Evolutionary conservation across 495 filamentous ascomycete species (phyloP).

Genomic region (Aspergillus bridgeri): DNA sequence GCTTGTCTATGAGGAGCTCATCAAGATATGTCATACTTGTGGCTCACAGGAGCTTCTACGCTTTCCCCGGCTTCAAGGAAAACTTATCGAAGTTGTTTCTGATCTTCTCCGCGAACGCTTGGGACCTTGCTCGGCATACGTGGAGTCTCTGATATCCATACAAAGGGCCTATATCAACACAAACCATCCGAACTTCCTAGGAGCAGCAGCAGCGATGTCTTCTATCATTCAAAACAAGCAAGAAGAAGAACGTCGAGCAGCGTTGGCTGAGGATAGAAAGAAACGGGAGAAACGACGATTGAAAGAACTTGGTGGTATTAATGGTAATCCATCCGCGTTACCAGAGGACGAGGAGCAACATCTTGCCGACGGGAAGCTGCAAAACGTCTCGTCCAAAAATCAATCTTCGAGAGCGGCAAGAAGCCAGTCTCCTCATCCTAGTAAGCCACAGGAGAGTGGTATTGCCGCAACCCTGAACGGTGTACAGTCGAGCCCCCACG

Average conservation of each 20-base stretch:
- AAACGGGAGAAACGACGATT: slow-evolving; percentile 76
- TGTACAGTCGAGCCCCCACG: slow-evolving; percentile 57
- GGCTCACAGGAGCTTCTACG: slow-evolving; percentile 88
- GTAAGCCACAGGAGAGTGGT: slow-evolving; percentile 55
- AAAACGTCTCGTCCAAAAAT: slow-evolving; percentile 54
- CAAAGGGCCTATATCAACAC: slow-evolving; percentile 99
- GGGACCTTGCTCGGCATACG: slow-evolving; percentile 83
- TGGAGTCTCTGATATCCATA: slow-evolving; percentile 94
- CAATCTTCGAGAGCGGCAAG: slow-evolving; percentile 60
- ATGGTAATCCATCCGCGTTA: slow-evolving; percentile 67
- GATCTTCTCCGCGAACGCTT: slow-evolving; percentile 91
- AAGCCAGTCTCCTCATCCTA: slow-evolving; percentile 79
- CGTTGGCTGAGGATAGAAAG: slow-evolving; percentile 75
- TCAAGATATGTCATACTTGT: slow-evolving; percentile 99
- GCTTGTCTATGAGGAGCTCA: slow-evolving; percentile 96
- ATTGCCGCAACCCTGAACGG: slow-evolving; percentile 69
- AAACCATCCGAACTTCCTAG: slow-evolving; percentile 98
- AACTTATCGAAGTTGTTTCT: slow-evolving; percentile 97
- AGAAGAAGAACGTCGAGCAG: slow-evolving; percentile 80
- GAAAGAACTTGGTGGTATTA: slow-evolving; percentile 73
- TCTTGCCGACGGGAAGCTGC: slow-evolving; percentile 42
- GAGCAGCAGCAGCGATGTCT: slow-evolving; percentile 96
- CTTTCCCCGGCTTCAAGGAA: slow-evolving; percentile 91
- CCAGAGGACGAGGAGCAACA: slow-evolving; percentile 70
- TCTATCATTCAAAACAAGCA: slow-evolving; percentile 91